Evolutionary conservation across 2,329 filamentous ascomycete species (phyloP).

Genomic region (Ceratocystis diversiconidia): DNA sequence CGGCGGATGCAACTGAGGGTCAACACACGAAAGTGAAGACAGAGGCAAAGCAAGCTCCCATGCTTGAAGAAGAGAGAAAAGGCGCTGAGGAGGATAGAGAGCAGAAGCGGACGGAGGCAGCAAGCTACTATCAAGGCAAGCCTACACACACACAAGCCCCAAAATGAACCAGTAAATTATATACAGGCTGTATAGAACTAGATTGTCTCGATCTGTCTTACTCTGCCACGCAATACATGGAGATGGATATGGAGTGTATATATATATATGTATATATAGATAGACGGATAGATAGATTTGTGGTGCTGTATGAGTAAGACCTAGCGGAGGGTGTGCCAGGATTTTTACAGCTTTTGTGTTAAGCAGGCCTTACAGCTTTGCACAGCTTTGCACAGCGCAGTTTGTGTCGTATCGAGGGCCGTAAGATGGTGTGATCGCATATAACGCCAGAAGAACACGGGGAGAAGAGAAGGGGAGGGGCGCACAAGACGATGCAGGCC

Average conservation of each 20-base stretch:
- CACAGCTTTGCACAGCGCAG: not conserved
- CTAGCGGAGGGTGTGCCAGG: too few species aligned
- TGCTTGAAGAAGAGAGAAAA: not conserved
- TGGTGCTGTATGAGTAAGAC: too few species aligned
- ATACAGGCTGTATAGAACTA: not conserved
- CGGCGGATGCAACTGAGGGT: not conserved
- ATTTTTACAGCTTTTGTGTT: not conserved
- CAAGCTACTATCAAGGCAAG: not conserved
- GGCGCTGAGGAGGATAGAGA: not conserved
- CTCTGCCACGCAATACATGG: not conserved
- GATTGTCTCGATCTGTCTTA: not conserved
- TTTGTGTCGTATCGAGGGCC: not conserved
- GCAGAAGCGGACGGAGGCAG: not conserved
- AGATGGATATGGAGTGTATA: not conserved
- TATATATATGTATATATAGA: too few species aligned
- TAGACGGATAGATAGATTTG: too few species aligned
- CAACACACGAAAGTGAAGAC: constrained; percentile 10
- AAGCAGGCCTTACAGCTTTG: not conserved
- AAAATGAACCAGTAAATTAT: not conserved
- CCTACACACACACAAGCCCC: not conserved
- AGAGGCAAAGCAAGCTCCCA: not conserved
- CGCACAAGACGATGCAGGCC: not conserved
- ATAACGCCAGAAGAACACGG: not conserved
- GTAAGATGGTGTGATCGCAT: not conserved
- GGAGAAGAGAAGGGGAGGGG: not conserved